Evolutionary conservation across 2,329 filamentous ascomycete genomes (phyloP).

Genomic region (Xylaria sp.): DNA sequence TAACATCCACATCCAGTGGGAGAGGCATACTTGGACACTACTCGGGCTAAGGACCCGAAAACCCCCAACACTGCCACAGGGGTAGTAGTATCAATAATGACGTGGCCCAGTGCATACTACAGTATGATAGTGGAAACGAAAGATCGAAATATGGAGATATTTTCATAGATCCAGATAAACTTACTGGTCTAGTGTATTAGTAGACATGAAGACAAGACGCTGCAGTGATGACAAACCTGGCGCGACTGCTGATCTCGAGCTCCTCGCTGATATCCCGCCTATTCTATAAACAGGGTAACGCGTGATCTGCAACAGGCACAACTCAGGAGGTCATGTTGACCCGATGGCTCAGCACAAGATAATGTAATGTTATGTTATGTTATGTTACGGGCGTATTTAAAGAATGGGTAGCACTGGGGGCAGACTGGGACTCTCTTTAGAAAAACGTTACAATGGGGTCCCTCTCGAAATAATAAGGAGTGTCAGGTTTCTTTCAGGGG

Average conservation of each 20-base stretch:
- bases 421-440: too few relatives aligned
- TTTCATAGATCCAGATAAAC: not conserved
- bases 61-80: not conserved
- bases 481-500: too few relatives aligned
- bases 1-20: not conserved
- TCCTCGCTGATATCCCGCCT: not conserved
- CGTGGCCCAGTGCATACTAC: slow-evolving; percentile 2
- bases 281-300: slow-evolving; percentile 1
- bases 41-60: not conserved
- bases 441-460: too few relatives aligned
- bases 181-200: too few relatives aligned
- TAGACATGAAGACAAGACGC: slow-evolving; percentile 1
- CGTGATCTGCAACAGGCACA: slow-evolving; percentile 19
- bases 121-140: slow-evolving; percentile 13
- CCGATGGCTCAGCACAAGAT: not conserved
- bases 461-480: too few relatives aligned
- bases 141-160: slow-evolving; percentile 3
- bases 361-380: too few relatives aligned
- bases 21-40: not conserved
- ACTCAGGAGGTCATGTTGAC: slow-evolving; percentile 2
- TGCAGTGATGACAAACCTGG: slow-evolving; percentile 10
- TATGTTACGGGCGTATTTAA: too few relatives aligned
- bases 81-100: not conserved
- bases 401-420: too few relatives aligned
- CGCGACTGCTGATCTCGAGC: slow-evolving; percentile 14